A percentile compares a stretch with the other conserved stretches of the same genome.
Evolutionary conservation across 2,329 filamentous ascomycete species (phyloP).

Genomic region (Xylariaceae sp.): DNA sequence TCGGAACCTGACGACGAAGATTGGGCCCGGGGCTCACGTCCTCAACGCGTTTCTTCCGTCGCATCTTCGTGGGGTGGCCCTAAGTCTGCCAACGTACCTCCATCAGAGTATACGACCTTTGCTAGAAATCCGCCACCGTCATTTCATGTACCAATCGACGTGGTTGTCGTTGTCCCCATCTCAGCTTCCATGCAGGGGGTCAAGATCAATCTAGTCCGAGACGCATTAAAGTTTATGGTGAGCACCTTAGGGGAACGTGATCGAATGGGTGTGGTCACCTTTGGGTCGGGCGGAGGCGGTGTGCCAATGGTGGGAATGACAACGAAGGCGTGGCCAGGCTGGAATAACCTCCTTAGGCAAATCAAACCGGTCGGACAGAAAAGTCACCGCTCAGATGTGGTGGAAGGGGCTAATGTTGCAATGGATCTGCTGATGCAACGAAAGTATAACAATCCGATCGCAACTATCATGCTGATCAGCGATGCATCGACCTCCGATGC

Average conservation of each 20-base stretch:
- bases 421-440: constrained; percentile 99
- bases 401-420: constrained; percentile 94
- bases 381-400: constrained; percentile 91
- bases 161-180: constrained; percentile 94
- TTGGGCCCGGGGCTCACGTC: constrained; percentile 58
- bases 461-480: constrained; percentile 93
- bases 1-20: constrained; percentile 90
- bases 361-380: constrained; percentile 95
- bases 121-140: constrained; percentile 51
- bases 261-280: constrained; percentile 95
- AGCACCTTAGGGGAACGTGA: constrained; percentile 85
- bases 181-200: constrained; percentile 99
- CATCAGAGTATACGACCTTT: constrained; percentile 85
- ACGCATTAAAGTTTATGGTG: constrained; percentile 89
- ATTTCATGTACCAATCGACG: constrained; percentile 85
- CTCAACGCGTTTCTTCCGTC: constrained; percentile 73
- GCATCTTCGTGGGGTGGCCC: constrained; percentile 77
- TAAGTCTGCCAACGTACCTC: constrained; percentile 80
- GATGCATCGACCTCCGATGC: constrained; percentile 92
- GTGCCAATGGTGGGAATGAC: constrained; percentile 98
- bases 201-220: constrained; percentile 90
- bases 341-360: constrained; percentile 78
- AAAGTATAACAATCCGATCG: constrained; percentile 91
- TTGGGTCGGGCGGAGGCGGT: constrained; percentile 88
- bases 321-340: constrained; percentile 87